Evolutionary conservation across 2,329 filamentous ascomycete species (phyloP).

Genomic region (Fusarium tanahbumbuense): DNA sequence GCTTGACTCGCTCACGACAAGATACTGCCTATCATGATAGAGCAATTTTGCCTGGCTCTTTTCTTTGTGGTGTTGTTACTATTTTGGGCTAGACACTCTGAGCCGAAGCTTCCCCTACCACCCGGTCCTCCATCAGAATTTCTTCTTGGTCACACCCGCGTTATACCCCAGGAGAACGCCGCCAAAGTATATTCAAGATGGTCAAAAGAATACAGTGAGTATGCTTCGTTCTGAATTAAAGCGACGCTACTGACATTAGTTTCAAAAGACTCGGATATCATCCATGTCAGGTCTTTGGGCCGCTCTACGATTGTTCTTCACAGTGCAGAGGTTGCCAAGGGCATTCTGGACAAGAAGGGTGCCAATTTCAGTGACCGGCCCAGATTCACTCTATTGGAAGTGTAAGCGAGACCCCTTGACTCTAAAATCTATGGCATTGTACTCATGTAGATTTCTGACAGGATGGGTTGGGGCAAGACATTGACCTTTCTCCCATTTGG

Average conservation of each 20-base stretch:
- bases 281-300: slow-evolving; percentile 47
- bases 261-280: slow-evolving; percentile 48
- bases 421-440: neutral
- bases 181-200: slow-evolving; percentile 44
- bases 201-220: slow-evolving; percentile 46
- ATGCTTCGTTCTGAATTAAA: neutral
- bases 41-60: slow-evolving; percentile 20
- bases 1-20: neutral
- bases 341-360: slow-evolving; percentile 58
- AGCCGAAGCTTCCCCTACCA: slow-evolving; percentile 35
- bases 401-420: slow-evolving; percentile 39
- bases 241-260: neutral
- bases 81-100: slow-evolving; percentile 9
- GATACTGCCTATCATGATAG: slow-evolving; percentile 13
- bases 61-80: slow-evolving; percentile 13
- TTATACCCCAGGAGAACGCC: slow-evolving; percentile 46
- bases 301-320: slow-evolving; percentile 49
- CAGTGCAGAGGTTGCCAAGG: slow-evolving; percentile 50
- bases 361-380: slow-evolving; percentile 59
- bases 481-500: slow-evolving; percentile 60
- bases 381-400: slow-evolving; percentile 55
- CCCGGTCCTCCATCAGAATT: slow-evolving; percentile 48
- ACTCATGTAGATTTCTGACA: slow-evolving; percentile 12
- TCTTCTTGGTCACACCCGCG: slow-evolving; percentile 44
- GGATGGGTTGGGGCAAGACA: slow-evolving; percentile 60